Base-by-base conservation (phyloP, 2,329 filamentous ascomycete genomes). In the Aspergillus hiratsukae region DNA sequence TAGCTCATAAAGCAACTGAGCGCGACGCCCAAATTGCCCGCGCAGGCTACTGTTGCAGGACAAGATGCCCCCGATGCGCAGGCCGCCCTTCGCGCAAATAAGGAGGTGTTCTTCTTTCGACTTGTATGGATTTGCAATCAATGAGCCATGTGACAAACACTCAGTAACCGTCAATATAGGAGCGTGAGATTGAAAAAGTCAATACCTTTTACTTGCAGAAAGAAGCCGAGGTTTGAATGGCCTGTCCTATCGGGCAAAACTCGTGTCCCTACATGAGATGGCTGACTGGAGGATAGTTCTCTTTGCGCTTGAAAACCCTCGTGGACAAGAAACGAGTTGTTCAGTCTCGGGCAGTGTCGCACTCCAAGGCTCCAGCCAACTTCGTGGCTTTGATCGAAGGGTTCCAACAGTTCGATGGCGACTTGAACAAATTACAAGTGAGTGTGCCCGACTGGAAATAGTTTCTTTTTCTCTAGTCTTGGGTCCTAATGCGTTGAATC, bases 1-100 rank as follows among this genome's bases (percentile, higher is more conserved):
- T 76, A 97, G 93, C 90, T 97, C 78, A 99, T 97, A 81, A 97
- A 97, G 77, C 94, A 94, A 78, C 86, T 97, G 67, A 96, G 92
- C 69, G 90, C 91, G 58, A 97, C 92, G 54, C 92, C 93, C 51
- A 87, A 88, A 31, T 84, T 97, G 61, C 83, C 83, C 56, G 85
- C 93, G 28, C 89, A 93, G 73, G 87, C 87, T 77, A 87, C 73
- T n/a, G 61, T 69, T 46, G 65, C 69, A 43, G 64, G 72, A 56
- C 71, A 76, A 61, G 77, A 80, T 59, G 67, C 75, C 40, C 72
- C 79, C 58, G 91, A 97, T 73, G 87, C 91, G n/a, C 92, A 96
- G 76, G 86, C 88, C 51, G 88, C 91, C 48, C 81, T 97, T 51
- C 92, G 97, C 75, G 94, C 93, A 56, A 99, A 99, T 78, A 97